phyloP scores from a whole-genome alignment of 495 filamentous ascomycete genomes.

The Hypoxylon rickii region DNA sequence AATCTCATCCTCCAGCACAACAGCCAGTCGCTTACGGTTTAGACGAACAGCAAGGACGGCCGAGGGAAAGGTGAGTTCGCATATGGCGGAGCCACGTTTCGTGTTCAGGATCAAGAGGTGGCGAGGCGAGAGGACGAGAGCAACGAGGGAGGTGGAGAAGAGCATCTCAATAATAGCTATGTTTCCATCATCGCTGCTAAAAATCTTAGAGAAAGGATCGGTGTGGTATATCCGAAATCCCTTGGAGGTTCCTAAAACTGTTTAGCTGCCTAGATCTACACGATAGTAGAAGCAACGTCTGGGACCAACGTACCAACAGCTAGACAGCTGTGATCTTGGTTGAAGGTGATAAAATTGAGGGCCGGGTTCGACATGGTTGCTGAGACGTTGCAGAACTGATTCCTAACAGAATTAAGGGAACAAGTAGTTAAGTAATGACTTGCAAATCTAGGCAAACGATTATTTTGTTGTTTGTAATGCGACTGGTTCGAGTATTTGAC shows the following conservation, averaged over 20 bases:
- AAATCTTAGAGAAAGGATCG: conserved; percentile 91
- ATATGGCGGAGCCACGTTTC: conserved; percentile 95
- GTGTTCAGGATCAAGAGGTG: conserved; percentile 95
- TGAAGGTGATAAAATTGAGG: conserved; percentile 98
- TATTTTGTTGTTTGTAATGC: not conserved
- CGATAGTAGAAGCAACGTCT: not conserved
- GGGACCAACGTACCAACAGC: conserved; percentile 72
- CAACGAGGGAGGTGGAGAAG: conserved; percentile 97
- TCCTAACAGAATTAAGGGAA: not conserved
- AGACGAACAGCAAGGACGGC: conserved; percentile 89
- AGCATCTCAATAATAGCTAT: conserved; percentile 97
- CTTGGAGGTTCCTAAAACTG: conserved; percentile 71
- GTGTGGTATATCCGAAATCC: conserved; percentile 96
- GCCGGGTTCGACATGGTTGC: conserved; percentile 56
- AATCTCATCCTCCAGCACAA: conserved; percentile 92
- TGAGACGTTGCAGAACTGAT: not conserved
- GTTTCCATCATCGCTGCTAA: conserved; percentile 89
- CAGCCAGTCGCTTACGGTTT: conserved; percentile 90
- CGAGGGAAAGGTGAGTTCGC: conserved; percentile 96
- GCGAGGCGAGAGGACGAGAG: conserved; percentile 84
- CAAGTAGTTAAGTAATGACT: no score
- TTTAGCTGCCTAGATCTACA: conserved; percentile 18
- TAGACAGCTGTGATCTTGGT: conserved; percentile 96
- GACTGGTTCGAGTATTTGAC: no score
- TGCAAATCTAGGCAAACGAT: no score